Evolutionary conservation across 2,329 filamentous ascomycete genomes (phyloP).

Genomic region (Colletotrichum caudatum): DNA sequence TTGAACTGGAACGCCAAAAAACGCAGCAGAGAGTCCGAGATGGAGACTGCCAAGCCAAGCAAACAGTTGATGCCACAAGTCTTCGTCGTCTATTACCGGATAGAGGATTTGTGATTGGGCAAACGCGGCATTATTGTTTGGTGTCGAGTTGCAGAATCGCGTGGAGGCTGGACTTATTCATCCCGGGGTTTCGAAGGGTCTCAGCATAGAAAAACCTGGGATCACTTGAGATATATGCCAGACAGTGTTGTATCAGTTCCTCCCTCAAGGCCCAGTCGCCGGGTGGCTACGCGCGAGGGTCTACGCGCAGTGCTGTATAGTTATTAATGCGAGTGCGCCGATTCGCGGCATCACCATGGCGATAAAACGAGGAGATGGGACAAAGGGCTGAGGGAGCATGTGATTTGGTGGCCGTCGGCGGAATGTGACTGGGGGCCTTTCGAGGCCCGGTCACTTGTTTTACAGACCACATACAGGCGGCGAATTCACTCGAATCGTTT

Average conservation of each 20-base stretch:
- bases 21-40: neutral
- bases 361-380: constrained; percentile 3
- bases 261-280: neutral
- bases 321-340: constrained; percentile 28
- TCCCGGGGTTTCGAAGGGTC: neutral
- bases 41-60: constrained; percentile 19
- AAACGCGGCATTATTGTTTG: constrained; percentile 22
- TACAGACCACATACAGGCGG: constrained; percentile 1
- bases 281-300: neutral
- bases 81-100: neutral
- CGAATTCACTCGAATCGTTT: constrained; percentile 1
- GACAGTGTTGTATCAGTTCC: constrained; percentile 6
- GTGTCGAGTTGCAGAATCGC: constrained; percentile 22
- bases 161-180: neutral
- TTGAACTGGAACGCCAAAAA: constrained; percentile 10
- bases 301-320: neutral
- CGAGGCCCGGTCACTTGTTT: constrained; percentile 13
- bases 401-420: neutral
- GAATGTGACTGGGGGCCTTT: constrained; percentile 30
- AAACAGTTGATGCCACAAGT: constrained; percentile 3
- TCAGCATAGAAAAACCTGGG: constrained; percentile 10
- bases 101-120: constrained; percentile 19
- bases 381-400: neutral
- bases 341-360: constrained; percentile 7
- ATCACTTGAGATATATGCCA: constrained; percentile 32